Evolutionary conservation across 2,329 filamentous ascomycete species (phyloP).

Genomic region (Mollisia scopiformis): DNA sequence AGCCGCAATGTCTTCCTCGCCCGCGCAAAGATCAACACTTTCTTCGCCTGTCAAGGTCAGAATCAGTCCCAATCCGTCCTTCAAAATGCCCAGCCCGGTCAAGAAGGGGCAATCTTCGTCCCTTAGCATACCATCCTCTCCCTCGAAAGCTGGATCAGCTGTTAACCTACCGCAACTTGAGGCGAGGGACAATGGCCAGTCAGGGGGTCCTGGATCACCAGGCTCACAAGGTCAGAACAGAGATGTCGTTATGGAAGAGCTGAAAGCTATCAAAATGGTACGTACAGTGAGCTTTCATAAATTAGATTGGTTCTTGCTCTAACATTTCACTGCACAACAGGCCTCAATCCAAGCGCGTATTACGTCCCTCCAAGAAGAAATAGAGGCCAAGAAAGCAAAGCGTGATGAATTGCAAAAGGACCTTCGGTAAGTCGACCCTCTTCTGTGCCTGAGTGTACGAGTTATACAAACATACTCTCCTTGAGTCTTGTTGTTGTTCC

Average conservation of each 20-base stretch:
- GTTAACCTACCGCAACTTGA: not conserved
- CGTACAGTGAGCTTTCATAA: no score
- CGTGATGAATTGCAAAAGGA: slow-evolving; percentile 40
- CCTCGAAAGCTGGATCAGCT: not conserved
- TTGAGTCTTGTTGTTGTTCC: no score
- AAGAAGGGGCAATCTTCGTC: not conserved
- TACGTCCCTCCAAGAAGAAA: slow-evolving; percentile 43
- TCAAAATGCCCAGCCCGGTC: not conserved
- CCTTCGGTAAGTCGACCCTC: slow-evolving; percentile 33
- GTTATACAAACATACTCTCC: no score
- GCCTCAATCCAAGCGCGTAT: slow-evolving; percentile 47
- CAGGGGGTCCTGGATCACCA: not conserved
- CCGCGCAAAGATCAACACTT: not conserved
- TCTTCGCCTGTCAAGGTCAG: not conserved
- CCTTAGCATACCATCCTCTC: not conserved
- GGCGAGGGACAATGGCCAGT: not conserved
- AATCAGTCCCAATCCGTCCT: slow-evolving; percentile 4
- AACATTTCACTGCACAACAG: slow-evolving; percentile 14
- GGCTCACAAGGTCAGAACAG: slow-evolving; percentile 24
- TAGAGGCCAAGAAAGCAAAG: slow-evolving; percentile 34
- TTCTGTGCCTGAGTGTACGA: no score
- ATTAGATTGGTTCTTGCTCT: not conserved
- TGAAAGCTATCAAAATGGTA: slow-evolving; percentile 37
- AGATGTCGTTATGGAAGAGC: slow-evolving; percentile 30
- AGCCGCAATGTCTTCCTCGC: not conserved